Evolutionary conservation across 345 rosid genomes (phyloP).

Genomic region (Hibiscus trionum): DNA sequence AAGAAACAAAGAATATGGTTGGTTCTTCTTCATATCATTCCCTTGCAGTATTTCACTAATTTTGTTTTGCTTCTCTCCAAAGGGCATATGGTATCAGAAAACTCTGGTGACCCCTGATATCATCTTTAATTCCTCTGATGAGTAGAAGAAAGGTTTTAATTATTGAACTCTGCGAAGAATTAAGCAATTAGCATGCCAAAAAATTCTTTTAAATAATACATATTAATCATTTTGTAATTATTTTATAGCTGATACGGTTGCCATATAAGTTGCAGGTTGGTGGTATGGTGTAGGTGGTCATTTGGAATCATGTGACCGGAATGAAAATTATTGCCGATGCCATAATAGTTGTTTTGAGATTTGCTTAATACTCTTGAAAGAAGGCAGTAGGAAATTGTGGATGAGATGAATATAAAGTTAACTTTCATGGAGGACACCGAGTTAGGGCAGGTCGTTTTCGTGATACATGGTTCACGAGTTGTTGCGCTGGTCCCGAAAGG

Average conservation of each 20-base stretch:
- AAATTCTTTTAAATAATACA: background rate
- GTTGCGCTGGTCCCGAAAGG: slow-evolving; percentile 44
- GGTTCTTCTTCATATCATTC: slow-evolving; percentile 1
- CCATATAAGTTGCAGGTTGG: slow-evolving; percentile 57
- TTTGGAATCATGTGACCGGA: slow-evolving; percentile 77
- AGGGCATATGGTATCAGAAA: background rate
- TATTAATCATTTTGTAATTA: background rate
- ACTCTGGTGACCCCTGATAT: too few species aligned
- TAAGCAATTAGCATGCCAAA: background rate
- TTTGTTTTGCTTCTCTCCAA: background rate
- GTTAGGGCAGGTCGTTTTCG: too few species aligned
- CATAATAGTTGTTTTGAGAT: slow-evolving; percentile 20
- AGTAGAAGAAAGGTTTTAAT: background rate
- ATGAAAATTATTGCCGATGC: slow-evolving; percentile 52
- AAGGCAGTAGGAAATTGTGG: slow-evolving; percentile 10
- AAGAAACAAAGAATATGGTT: slow-evolving; percentile 70
- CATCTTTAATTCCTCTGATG: background rate
- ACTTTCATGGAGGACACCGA: slow-evolving; percentile 19
- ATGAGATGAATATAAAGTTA: slow-evolving; percentile 18
- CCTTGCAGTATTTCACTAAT: background rate
- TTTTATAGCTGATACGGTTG: background rate
- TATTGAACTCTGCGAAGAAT: slow-evolving; percentile 1
- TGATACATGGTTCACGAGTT: slow-evolving; percentile 28
- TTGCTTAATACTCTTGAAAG: slow-evolving; percentile 2
- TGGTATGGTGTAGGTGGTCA: slow-evolving; percentile 91